phyloP scores from a whole-genome alignment of 2,329 filamentous ascomycete species.

The Achaetomium macrosporum region DNA sequence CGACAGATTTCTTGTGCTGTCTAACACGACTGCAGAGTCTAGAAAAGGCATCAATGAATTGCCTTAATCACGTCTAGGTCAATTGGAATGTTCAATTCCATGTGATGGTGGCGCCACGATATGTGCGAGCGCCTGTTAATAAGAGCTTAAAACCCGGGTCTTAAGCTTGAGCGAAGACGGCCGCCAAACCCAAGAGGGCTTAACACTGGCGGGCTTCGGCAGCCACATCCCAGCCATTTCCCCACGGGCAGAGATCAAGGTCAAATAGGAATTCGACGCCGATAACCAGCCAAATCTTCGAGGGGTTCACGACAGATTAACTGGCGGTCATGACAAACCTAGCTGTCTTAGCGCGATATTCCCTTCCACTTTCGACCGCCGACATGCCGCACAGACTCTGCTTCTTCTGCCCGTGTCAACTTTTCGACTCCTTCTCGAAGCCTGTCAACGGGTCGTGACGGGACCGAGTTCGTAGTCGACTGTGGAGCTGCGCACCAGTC shows the following conservation, averaged over 20 bases:
- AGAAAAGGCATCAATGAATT: conserved; percentile 7
- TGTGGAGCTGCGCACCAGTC: no score
- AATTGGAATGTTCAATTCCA: no score
- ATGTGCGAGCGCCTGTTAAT: not conserved
- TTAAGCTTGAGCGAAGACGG: conserved; percentile 8
- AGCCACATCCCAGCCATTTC: conserved; percentile 6
- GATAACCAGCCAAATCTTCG: conserved; percentile 12
- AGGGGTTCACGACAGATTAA: conserved; percentile 21
- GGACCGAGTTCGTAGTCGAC: no score
- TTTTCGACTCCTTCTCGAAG: conserved; percentile 11
- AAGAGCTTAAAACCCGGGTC: not conserved
- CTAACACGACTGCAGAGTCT: not conserved
- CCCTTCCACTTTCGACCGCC: conserved; percentile 12
- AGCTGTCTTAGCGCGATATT: not conserved
- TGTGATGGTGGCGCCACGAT: no score
- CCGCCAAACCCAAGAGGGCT: conserved; percentile 13
- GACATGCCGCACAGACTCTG: conserved; percentile 17
- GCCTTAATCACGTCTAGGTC: conserved; percentile 10
- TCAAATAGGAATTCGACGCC: conserved; percentile 2
- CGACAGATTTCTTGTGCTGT: conserved; percentile 7
- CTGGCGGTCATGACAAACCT: conserved; percentile 2
- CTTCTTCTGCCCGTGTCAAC: not conserved
- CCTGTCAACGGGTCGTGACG: not conserved
- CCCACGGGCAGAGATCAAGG: conserved; percentile 13
- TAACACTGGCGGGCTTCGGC: conserved; percentile 9